Percentiles rank a stretch among this genome's conserved stretches.
These are phyloP conservation scores for Plasmodium gonderi DNA, from an alignment of 169 alveolate genomes.

Conservation along the genomic window DNA sequence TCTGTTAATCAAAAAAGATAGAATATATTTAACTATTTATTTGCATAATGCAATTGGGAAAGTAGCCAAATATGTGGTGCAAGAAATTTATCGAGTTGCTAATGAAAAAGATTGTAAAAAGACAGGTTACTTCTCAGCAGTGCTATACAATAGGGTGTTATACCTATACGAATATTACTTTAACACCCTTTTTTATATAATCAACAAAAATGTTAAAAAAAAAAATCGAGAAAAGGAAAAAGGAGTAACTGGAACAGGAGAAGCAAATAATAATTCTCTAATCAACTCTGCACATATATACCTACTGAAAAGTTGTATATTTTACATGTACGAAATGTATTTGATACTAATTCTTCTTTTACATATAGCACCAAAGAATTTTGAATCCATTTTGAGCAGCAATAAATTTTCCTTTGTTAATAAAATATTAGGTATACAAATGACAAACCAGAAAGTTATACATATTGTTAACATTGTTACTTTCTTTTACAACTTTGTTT, in stretches of 20 bases:
- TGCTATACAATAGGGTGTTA: conserved; percentile 12
- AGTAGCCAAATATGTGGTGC: not conserved
- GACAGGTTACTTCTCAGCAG: not conserved
- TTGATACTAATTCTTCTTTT: not conserved
- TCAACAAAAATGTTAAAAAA: not conserved
- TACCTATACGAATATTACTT: conserved; percentile 41
- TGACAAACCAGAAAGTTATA: not conserved
- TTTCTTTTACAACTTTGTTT: not conserved
- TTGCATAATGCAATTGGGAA: conserved; percentile 14
- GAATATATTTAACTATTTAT: conserved; percentile 8
- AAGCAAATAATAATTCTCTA: not conserved
- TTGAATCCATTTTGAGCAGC: not conserved
- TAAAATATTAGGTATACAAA: not conserved
- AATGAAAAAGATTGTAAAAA: not conserved
- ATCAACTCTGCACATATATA: not conserved
- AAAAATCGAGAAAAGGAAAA: not conserved
- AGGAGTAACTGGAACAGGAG: not conserved
- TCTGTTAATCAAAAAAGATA: not conserved
- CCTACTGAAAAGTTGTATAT: not conserved
- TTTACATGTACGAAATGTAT: conserved; percentile 40
- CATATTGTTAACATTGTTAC: not conserved
- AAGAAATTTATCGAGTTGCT: not conserved
- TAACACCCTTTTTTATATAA: conserved; percentile 22
- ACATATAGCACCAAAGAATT: not conserved
- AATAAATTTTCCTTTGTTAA: conserved; percentile 17